Evolutionary conservation across 768 basidiomycete genomes (phyloP).

Genomic region (Auricularia sp.): DNA sequence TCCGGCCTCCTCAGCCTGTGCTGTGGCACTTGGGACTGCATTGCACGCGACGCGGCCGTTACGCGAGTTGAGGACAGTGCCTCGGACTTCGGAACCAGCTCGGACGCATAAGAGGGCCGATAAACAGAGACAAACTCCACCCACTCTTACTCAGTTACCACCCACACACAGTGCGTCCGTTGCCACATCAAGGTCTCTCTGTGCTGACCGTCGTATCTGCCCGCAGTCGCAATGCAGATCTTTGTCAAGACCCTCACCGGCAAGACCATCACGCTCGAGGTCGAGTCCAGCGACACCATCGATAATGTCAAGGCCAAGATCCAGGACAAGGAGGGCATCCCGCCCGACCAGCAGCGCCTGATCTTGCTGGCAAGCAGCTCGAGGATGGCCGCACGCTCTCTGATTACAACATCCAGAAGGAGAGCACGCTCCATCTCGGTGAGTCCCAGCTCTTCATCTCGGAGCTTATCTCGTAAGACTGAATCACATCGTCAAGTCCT

Average conservation of each 20-base stretch:
- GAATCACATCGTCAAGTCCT: constrained; percentile 36
- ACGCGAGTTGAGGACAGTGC: neutral
- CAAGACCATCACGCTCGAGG: constrained; percentile 85
- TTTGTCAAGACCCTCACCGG: constrained; percentile 84
- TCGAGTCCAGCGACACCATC: constrained; percentile 68
- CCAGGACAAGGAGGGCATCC: constrained; percentile 78
- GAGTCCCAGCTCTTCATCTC: constrained; percentile 9
- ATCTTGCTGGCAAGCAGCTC: constrained; percentile 92
- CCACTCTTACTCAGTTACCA: neutral
- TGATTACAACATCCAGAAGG: constrained; percentile 92
- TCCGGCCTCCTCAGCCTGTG: too few species aligned
- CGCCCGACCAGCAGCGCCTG: constrained; percentile 87
- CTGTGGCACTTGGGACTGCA: too few species aligned
- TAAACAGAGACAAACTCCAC: neutral
- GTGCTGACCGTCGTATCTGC: too few species aligned
- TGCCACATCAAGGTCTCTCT: too few species aligned
- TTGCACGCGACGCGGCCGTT: constrained; percentile 4
- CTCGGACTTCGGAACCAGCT: neutral
- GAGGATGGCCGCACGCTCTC: constrained; percentile 88
- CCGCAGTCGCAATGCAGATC: constrained; percentile 57
- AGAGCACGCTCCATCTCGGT: constrained; percentile 75
- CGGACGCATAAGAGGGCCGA: neutral
- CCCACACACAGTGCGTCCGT: constrained; percentile 17
- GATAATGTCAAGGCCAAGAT: constrained; percentile 78
- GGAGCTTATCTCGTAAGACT: neutral